phyloP scores from a whole-genome alignment of 108 stramenopile species.

The Nannochloropsis salina region DNA sequence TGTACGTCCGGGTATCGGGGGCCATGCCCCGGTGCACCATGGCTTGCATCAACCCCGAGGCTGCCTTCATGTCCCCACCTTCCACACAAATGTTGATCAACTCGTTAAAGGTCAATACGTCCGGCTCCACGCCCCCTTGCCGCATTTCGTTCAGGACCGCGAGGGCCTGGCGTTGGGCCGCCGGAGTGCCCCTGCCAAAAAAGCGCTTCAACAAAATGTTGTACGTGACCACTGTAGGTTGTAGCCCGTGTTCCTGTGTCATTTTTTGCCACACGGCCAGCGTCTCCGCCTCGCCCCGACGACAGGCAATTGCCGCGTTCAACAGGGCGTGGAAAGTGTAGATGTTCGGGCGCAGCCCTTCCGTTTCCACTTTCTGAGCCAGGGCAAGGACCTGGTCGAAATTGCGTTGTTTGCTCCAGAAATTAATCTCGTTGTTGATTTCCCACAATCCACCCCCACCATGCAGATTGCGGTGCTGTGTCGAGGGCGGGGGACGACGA shows the following conservation, averaged over 20 bases:
- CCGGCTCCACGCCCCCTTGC: background rate
- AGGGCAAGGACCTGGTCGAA: background rate
- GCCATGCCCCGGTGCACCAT: background rate
- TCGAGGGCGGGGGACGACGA: too few species aligned
- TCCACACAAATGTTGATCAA: constrained; percentile 16
- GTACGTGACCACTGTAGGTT: background rate
- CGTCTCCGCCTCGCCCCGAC: background rate
- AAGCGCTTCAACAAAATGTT: background rate
- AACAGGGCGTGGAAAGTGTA: background rate
- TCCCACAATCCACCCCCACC: background rate
- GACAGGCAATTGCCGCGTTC: background rate
- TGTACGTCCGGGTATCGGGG: background rate
- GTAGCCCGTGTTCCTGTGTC: background rate
- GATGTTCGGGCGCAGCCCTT: constrained; percentile 5
- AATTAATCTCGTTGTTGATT: background rate
- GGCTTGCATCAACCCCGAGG: background rate
- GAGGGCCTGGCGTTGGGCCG: background rate
- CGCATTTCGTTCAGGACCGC: background rate
- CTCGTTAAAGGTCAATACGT: background rate
- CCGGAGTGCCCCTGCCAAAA: background rate
- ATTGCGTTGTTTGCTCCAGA: constrained; percentile 14
- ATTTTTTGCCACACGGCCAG: background rate
- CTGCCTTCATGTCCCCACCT: constrained; percentile 19
- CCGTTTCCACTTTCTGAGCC: background rate
- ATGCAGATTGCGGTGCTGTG: background rate